A percentile compares a stretch with the other conserved stretches of the same genome.
phyloP scores from a whole-genome alignment of 176 grass and related monocot species.

The Rhynchospora pubera region DNA sequence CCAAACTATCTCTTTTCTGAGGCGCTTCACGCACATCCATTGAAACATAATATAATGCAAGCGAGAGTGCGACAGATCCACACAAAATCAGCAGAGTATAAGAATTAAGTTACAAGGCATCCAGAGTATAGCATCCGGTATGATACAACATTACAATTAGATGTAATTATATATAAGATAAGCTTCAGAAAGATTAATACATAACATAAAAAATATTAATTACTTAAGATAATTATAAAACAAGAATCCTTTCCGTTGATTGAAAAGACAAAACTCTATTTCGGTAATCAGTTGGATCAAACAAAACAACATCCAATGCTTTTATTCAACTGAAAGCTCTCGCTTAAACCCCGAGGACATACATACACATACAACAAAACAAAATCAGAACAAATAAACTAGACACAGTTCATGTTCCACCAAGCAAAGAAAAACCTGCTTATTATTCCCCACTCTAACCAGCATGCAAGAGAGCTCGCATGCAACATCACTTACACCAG shows the following conservation, averaged over 20 bases:
- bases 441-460: neutral
- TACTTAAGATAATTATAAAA: neutral
- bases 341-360: neutral
- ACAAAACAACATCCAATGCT: constrained; percentile 12
- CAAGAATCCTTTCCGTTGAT: neutral
- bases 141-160: neutral
- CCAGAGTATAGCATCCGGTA: neutral
- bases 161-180: neutral
- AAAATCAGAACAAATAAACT: constrained; percentile 11
- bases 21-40: neutral
- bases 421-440: neutral
- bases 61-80: neutral
- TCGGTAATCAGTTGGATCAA: constrained; percentile 13
- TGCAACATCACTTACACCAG: constrained; percentile 32
- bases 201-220: neutral
- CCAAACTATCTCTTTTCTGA: neutral
- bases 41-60: neutral
- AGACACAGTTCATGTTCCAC: neutral
- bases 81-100: neutral
- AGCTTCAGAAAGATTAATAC: neutral
- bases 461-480: neutral
- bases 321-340: constrained; percentile 20
- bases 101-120: neutral
- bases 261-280: neutral
- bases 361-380: constrained; percentile 21